phyloP scores from a whole-genome alignment of 345 rosid species.

The Capsella bursapastoris region DNA sequence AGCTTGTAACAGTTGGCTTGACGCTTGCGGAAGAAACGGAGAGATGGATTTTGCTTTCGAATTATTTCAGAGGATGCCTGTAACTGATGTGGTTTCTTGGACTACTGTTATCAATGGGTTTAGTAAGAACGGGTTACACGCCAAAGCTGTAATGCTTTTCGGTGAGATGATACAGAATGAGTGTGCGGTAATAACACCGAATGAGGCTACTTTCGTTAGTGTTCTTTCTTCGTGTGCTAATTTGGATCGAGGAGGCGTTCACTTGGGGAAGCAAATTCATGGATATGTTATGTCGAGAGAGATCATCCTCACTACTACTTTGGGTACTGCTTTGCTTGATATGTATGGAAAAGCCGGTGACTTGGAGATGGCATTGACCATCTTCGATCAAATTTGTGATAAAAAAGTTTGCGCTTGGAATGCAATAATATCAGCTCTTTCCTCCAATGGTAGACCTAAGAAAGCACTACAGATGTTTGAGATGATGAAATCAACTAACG shows the following conservation, averaged over 20 bases:
- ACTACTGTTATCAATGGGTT: conserved; percentile 73
- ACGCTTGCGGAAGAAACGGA: conserved; percentile 65
- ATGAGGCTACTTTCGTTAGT: conserved; percentile 71
- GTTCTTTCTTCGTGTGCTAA: conserved; percentile 66
- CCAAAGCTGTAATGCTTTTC: conserved; percentile 52
- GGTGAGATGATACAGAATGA: conserved; percentile 51
- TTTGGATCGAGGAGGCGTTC: conserved; percentile 52
- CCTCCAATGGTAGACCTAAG: conserved; percentile 56
- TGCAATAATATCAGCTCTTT: conserved; percentile 66
- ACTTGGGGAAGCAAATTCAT: conserved; percentile 68
- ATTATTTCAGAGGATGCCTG: conserved; percentile 55
- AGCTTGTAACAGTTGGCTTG: conserved; percentile 63
- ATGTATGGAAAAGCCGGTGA: conserved; percentile 68
- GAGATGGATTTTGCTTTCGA: conserved; percentile 57
- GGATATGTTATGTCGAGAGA: conserved; percentile 54
- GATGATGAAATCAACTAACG: conserved; percentile 49
- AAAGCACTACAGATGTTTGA: conserved; percentile 63
- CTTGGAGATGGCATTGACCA: conserved; percentile 43
- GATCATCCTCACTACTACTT: conserved; percentile 42
- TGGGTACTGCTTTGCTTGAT: conserved; percentile 68
- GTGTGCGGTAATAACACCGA: conserved; percentile 50
- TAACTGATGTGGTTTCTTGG: conserved; percentile 73
- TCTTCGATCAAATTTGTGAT: conserved; percentile 46
- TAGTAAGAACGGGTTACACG: conserved; percentile 47
- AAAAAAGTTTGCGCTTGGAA: conserved; percentile 67